These are phyloP conservation scores for Rhizomucor miehei DNA, from an alignment of 371 early-diverging fungal species.

Conservation along the genomic window DNA sequence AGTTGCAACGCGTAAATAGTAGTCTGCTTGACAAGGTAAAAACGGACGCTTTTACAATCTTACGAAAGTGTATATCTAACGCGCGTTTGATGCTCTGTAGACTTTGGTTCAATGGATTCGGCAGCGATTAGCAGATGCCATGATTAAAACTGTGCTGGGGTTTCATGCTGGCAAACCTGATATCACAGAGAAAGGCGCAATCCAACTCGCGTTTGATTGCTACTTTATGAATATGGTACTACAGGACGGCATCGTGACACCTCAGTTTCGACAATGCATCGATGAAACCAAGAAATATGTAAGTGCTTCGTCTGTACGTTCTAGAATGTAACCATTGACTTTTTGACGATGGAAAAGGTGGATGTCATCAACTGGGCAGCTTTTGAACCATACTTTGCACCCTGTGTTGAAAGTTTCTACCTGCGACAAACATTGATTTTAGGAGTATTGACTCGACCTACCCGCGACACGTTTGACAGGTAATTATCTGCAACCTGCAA, in stretches of 20 bases:
- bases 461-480: conserved; percentile 40
- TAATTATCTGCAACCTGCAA: conserved; percentile 10
- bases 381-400: conserved; percentile 43
- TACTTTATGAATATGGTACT: conserved; percentile 38
- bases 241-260: conserved; percentile 18
- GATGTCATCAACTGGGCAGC: conserved; percentile 57
- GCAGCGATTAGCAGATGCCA: conserved; percentile 3
- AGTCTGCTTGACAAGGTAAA: conserved; percentile 35
- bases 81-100: neutral
- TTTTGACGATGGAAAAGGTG: conserved; percentile 44
- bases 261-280: conserved; percentile 10
- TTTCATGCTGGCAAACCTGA: conserved; percentile 4
- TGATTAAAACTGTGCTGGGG: conserved; percentile 1
- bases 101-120: conserved; percentile 11
- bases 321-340: too few relatives aligned
- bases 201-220: conserved; percentile 55
- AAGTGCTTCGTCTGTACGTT: too few relatives aligned
- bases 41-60: neutral
- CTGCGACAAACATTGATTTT: conserved; percentile 45
- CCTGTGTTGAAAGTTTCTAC: conserved; percentile 46
- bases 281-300: conserved; percentile 21
- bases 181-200: conserved; percentile 52
- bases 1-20: conserved; percentile 45
- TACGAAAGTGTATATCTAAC: neutral
- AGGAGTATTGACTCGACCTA: conserved; percentile 44